Conservation (phyloP, 768 basidiomycete species). For the Daedaleopsis sinensis region DNA sequence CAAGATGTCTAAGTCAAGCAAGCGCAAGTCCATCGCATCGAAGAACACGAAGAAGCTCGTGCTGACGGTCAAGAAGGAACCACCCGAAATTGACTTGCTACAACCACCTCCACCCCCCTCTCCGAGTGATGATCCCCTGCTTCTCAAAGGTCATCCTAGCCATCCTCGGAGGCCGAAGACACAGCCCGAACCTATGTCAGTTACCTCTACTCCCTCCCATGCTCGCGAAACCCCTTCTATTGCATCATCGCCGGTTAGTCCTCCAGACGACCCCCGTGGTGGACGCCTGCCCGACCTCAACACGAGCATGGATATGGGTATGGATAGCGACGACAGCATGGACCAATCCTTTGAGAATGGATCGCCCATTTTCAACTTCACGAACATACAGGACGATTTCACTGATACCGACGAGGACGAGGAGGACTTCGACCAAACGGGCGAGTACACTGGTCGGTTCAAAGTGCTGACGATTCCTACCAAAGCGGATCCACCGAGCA, state of each 20-base stretch:
- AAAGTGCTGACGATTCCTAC: constrained; percentile 57
- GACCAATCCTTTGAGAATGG: constrained; percentile 14
- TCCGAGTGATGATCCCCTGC: constrained; percentile 75
- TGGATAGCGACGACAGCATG: constrained; percentile 18
- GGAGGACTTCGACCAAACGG: constrained; percentile 41
- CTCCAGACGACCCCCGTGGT: constrained; percentile 5
- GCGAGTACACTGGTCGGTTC: constrained; percentile 73
- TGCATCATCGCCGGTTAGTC: constrained; percentile 33
- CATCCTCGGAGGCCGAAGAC: constrained; percentile 28
- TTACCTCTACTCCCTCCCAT: constrained; percentile 31
- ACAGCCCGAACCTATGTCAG: constrained; percentile 8
- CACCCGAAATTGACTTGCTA: constrained; percentile 62
- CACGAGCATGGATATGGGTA: constrained; percentile 18
- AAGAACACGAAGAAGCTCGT: constrained; percentile 31
- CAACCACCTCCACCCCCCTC: constrained; percentile 68
- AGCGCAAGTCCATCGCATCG: constrained; percentile 35
- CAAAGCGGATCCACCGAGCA: constrained; percentile 68
- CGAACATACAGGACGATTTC: constrained; percentile 7
- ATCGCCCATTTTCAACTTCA: constrained; percentile 28
- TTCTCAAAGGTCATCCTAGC: constrained; percentile 48
- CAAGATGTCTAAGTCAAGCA: constrained; percentile 40
- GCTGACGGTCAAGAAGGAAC: constrained; percentile 57
- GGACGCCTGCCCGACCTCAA: constrained; percentile 24
- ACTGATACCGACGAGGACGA: constrained; percentile 23
- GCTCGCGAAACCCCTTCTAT: constrained; percentile 42